Base-by-base conservation (phyloP, 768 basidiomycete genomes). In the Trametes gibbosa region DNA sequence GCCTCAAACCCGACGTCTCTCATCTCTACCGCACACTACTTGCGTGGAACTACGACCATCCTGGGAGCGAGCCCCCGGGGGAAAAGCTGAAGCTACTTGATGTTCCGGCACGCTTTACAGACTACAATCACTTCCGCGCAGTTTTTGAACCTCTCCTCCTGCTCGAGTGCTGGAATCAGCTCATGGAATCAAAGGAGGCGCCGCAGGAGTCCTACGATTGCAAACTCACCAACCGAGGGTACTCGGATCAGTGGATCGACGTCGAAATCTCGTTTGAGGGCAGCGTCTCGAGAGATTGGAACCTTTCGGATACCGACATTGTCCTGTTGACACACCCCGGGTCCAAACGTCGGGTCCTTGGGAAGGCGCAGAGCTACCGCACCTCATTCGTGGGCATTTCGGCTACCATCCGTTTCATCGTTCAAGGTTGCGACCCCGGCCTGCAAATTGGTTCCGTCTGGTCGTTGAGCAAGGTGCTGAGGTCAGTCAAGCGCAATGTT, bases 141-240 rank as follows among this genome's bases (percentile, higher is more conserved):
- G 78, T 88, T 45, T 94, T 97, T 70, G 85, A 92, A 68, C 95
- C 96, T 2, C 79, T 98, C 16, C 75, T 98, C 25, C 74, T 95
- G 19, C 75, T 91, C 58, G 97, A 99, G 73, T 86, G 91, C 62
- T 98, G 97, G 95, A 84, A 88, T 27, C 92, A 96, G 68, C 81
- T 96, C 23, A 68, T 79, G 8, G 84, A 91, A 63, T 85, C 92
- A 5, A 92, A 91, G 69, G 86, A 90, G 50, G 86, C 88, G 55
- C 61, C 58, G 8, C 77, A 74, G 46, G 80, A 85, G 6, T 69
- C 72, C 1, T 82, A 85, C 64, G 76, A 80, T 24, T 85, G 84
- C 72, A 86, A 83, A 59, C 79, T 98, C 41, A 78, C 76, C 25
- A 82, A 84, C 16, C 85, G 90, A 17, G 82, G 82, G 59, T 90